A percentile compares a stretch with the other conserved stretches of the same genome.
phyloP scores from a whole-genome alignment of 352 stramenopile species.

The Peronosclerospora sorghi region DNA sequence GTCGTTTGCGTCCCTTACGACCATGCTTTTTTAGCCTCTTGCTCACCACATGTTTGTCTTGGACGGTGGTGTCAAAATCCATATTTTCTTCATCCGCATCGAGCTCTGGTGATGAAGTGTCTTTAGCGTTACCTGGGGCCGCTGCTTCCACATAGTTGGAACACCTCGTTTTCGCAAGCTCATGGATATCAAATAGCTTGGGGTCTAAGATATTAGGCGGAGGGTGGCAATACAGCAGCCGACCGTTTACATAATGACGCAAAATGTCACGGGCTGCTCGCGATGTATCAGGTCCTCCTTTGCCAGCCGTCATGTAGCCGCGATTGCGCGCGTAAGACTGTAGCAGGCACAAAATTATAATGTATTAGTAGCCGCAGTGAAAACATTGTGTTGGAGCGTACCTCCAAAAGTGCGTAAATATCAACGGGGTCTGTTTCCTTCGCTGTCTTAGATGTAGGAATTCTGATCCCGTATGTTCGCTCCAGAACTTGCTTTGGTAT shows the following conservation, averaged over 20 bases:
- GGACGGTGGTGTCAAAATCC: conserved; percentile 60
- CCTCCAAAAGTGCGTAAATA: conserved; percentile 70
- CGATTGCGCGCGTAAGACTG: conserved; percentile 69
- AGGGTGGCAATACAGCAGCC: conserved; percentile 94
- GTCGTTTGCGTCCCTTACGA: conserved; percentile 92
- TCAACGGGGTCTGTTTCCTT: conserved; percentile 19
- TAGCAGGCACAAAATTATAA: conserved; percentile 11
- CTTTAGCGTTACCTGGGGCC: conserved; percentile 9
- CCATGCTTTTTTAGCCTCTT: conserved; percentile 89
- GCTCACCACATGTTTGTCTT: conserved; percentile 61
- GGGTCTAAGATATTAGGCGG: conserved; percentile 65
- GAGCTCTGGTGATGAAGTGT: conserved; percentile 4
- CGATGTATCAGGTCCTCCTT: conserved; percentile 91
- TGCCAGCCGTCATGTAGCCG: conserved; percentile 89
- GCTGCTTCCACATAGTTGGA: conserved; percentile 27
- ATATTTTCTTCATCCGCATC: conserved; percentile 27
- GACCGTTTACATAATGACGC: conserved; percentile 96
- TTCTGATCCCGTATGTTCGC: conserved; percentile 93
- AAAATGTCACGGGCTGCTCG: conserved; percentile 92
- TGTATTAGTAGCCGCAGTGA: neutral
- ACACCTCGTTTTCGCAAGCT: conserved; percentile 44
- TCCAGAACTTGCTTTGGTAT: conserved; percentile 44
- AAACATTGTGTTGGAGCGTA: conserved; percentile 7
- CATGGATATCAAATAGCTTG: conserved; percentile 67
- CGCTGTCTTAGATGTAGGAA: conserved; percentile 53